A percentile compares a stretch with the other conserved stretches of the same genome.
These are phyloP conservation scores for Diaporthe velutina DNA, from an alignment of 2,329 filamentous ascomycete genomes.

Conservation along the genomic window DNA sequence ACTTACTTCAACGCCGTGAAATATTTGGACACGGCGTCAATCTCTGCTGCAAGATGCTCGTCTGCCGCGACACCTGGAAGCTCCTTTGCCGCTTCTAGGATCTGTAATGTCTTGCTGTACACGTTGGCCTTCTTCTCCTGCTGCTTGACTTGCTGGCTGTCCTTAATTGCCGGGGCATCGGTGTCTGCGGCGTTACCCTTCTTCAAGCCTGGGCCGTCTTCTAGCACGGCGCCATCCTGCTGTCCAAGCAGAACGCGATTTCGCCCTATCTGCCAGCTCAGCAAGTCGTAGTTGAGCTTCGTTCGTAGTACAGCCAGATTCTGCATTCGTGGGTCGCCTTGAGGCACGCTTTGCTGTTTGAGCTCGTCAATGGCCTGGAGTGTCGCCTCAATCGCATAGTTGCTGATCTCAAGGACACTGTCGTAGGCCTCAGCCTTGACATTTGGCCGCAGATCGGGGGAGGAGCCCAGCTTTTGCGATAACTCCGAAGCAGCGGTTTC, in stretches of 20 bases:
- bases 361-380: constrained; percentile 95
- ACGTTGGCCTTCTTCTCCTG: constrained; percentile 89
- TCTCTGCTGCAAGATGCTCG: constrained; percentile 77
- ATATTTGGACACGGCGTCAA: constrained; percentile 84
- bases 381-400: constrained; percentile 93
- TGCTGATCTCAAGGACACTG: constrained; percentile 87
- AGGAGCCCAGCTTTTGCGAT: constrained; percentile 60
- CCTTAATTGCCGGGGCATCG: constrained; percentile 70
- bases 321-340: constrained; percentile 90
- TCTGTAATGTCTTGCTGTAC: constrained; percentile 92
- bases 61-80: constrained; percentile 92
- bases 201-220: constrained; percentile 59
- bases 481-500: constrained; percentile 65
- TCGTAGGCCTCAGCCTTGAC: constrained; percentile 92
- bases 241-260: constrained; percentile 90
- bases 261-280: constrained; percentile 94
- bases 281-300: constrained; percentile 92
- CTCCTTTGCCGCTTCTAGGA: constrained; percentile 89
- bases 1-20: constrained; percentile 89
- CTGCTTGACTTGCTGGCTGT: constrained; percentile 76
- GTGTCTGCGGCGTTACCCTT: constrained; percentile 60
- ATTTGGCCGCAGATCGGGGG: constrained; percentile 61
- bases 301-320: constrained; percentile 92
- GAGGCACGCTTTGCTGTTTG: constrained; percentile 83
- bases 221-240: constrained; percentile 78